Evolutionary conservation across 2,329 filamentous ascomycete genomes (phyloP), one percentile per base, ranked within the genome.

Genomic region (Monilinia polystroma): DNA sequence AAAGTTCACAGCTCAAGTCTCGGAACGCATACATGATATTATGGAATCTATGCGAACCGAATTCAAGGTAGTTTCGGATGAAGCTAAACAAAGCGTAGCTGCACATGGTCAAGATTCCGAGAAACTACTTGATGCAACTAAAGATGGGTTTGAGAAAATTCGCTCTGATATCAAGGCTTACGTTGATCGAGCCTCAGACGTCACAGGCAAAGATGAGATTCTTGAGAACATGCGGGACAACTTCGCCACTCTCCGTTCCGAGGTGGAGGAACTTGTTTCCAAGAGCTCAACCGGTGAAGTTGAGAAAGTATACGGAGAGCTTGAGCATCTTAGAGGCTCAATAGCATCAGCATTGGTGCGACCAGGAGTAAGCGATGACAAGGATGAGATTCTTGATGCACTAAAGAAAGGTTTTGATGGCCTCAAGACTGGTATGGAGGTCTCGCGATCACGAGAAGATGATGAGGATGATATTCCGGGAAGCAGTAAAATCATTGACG

Each of bases 401-500:
- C 23, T 93, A 4, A 87, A 85, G 35, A 86, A 85, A 43, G 91
- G 92, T 2, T 83, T 97, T 32, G 90, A 91, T 68, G 85, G 84
- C 49, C 83, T 97, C 38, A 86, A 91, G 7, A 83, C 85, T 14
- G 93, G 97, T 71, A 84, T 97, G 63, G 60, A 67, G 23, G 23
- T 47, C 18, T 26, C 53, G 12, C 89, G 69, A 45, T 71, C 73
- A 20, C 70, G 71, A n/a, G 71, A 73, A 26, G 70, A 67, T 41
- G 72, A 72, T 52, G 75, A 76, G 54, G 74, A 72, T 63, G 66
- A 73, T 64, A 56, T 72, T 29, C 74, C 74, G 20, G 92, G 93
- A 70, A 94, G 92, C 0, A 90, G 92, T 63, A 93, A 97, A 74
- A 91, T 97, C 14, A 82, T 98, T 1, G 92, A 97, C 75, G 91